phyloP scores from a whole-genome alignment of 352 stramenopile species.

The Globisporangium camurandrum region DNA sequence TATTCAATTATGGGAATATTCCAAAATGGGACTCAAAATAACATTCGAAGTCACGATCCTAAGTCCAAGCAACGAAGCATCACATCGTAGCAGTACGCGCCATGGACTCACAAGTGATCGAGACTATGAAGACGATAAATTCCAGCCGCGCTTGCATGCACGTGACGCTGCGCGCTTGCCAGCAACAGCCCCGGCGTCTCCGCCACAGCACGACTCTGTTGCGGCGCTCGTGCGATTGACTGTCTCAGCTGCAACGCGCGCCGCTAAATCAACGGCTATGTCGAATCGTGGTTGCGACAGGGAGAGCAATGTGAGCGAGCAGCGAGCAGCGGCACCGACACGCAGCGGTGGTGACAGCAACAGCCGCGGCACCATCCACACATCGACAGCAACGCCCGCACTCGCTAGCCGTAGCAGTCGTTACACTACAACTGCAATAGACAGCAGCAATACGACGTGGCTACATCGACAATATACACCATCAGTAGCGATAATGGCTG shows the following conservation, averaged over 20 bases:
- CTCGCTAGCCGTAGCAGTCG: conserved; percentile 4
- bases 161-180: too few relatives aligned
- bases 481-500: too few relatives aligned
- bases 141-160: neutral
- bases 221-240: neutral
- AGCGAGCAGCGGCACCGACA: neutral
- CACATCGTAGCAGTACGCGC: too few relatives aligned
- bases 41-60: too few relatives aligned
- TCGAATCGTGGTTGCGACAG: neutral
- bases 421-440: too few relatives aligned
- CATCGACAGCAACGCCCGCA: neutral
- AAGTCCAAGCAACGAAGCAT: neutral
- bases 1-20: too few relatives aligned
- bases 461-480: too few relatives aligned
- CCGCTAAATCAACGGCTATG: neutral
- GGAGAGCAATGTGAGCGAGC: conserved; percentile 2
- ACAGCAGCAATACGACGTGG: too few relatives aligned
- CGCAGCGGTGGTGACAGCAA: neutral
- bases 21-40: too few relatives aligned
- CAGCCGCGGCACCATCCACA: neutral
- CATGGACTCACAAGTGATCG: neutral
- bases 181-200: too few relatives aligned
- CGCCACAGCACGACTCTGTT: neutral
- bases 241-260: neutral
- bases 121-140: conserved; percentile 1